A percentile compares a stretch with the other conserved stretches of the same genome.
Conservation (phyloP, 352 stramenopile species). For the Pseudoperonospora humuli region DNA sequence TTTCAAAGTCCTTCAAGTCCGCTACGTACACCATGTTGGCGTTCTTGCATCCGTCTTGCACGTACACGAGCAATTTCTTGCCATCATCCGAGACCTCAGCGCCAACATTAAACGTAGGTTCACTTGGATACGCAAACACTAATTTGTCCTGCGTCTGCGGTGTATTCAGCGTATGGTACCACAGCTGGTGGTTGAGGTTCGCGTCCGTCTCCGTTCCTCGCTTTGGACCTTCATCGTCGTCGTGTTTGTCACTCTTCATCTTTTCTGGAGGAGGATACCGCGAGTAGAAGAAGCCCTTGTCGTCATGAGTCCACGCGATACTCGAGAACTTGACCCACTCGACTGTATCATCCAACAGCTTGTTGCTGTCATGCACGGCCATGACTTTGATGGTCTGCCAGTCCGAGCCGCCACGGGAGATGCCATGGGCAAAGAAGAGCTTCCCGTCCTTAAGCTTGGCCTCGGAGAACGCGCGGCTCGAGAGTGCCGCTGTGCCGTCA, state of each 20-base stretch:
- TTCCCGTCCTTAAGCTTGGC: conserved; percentile 53
- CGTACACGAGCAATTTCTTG: conserved; percentile 63
- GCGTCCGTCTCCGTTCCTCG: conserved; percentile 69
- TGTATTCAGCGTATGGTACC: conserved; percentile 71
- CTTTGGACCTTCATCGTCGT: conserved; percentile 37
- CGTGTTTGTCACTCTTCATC: conserved; percentile 38
- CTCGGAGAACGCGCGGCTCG: conserved; percentile 59
- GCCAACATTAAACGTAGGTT: conserved; percentile 65
- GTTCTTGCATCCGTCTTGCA: conserved; percentile 85
- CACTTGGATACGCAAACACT: conserved; percentile 65
- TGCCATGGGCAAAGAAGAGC: conserved; percentile 77
- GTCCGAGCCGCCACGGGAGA: conserved; percentile 76
- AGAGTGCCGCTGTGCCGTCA: conserved; percentile 71
- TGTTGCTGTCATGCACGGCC: conserved; percentile 56
- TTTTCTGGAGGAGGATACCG: conserved; percentile 65
- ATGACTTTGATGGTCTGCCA: conserved; percentile 86
- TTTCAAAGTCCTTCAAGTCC: conserved; percentile 41
- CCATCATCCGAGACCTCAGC: conserved; percentile 72
- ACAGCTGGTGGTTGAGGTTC: conserved; percentile 76
- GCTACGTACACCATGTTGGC: conserved; percentile 83
- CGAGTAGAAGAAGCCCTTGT: conserved; percentile 83
- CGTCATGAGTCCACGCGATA: conserved; percentile 78
- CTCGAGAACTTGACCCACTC: conserved; percentile 86
- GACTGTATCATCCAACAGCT: conserved; percentile 68
- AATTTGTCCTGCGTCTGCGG: conserved; percentile 62